Evolutionary conservation across 768 basidiomycete genomes (phyloP).

Genomic region (Leccinellum rugosiceps): DNA sequence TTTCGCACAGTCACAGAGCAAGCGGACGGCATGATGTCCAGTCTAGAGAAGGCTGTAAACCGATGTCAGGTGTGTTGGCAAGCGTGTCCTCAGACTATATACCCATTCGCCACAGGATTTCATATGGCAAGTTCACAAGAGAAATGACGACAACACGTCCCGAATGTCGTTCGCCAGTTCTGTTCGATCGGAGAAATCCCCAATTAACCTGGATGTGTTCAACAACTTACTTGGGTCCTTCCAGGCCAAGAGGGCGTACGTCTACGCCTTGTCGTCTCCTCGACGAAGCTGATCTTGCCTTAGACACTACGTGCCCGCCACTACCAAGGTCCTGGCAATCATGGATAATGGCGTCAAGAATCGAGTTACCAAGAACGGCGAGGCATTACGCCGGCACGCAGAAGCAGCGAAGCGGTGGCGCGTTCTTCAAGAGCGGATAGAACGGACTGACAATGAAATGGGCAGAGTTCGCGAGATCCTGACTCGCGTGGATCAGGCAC

Average conservation of each 20-base stretch:
- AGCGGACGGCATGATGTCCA: conserved; percentile 97
- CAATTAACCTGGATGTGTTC: conserved; percentile 60
- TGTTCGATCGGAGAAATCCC: conserved; percentile 48
- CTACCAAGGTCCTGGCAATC: conserved; percentile 87
- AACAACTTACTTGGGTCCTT: conserved; percentile 68
- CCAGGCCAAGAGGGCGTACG: conserved; percentile 84
- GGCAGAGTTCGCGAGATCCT: conserved; percentile 62
- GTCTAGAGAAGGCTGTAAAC: conserved; percentile 88
- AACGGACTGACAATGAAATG: conserved; percentile 81
- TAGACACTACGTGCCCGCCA: conserved; percentile 94
- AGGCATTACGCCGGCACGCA: conserved; percentile 84
- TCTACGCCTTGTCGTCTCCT: conserved; percentile 14
- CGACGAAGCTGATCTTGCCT: conserved; percentile 9
- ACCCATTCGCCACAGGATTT: conserved; percentile 56
- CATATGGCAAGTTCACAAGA: conserved; percentile 76
- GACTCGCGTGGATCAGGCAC: conserved; percentile 44
- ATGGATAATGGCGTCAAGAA: conserved; percentile 93
- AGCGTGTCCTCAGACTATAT: not conserved
- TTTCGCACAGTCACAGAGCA: conserved; percentile 93
- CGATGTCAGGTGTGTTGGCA: conserved; percentile 71
- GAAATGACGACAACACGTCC: conserved; percentile 45
- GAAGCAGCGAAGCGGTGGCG: conserved; percentile 89
- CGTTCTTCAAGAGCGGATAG: conserved; percentile 73
- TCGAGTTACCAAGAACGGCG: conserved; percentile 94
- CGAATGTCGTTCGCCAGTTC: conserved; percentile 43